These are phyloP conservation scores for Lentinus tigrinus DNA, from an alignment of 768 basidiomycete species.

Conservation along the genomic window DNA sequence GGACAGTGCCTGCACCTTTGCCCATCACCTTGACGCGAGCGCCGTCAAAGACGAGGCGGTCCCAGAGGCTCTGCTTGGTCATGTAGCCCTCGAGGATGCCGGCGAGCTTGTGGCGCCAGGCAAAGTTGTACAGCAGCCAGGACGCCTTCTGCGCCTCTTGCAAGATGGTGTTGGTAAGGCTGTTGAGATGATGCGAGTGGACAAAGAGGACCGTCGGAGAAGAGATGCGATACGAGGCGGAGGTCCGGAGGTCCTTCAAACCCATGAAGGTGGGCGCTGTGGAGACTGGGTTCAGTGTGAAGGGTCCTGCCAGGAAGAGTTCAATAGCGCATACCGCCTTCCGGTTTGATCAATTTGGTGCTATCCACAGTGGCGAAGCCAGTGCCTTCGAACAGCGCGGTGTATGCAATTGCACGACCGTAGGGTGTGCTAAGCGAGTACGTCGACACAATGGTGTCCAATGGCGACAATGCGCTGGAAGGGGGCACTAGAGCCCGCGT, in stretches of 20 bases:
- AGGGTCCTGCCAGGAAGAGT: background rate
- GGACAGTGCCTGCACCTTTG: slow-evolving; percentile 56
- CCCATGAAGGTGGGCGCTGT: slow-evolving; percentile 24
- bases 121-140: slow-evolving; percentile 55
- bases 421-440: slow-evolving; percentile 73
- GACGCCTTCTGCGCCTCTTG: slow-evolving; percentile 47
- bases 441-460: slow-evolving; percentile 78
- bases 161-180: slow-evolving; percentile 52
- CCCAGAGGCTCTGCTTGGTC: slow-evolving; percentile 81
- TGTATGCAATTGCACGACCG: slow-evolving; percentile 78
- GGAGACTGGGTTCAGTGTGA: background rate
- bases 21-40: slow-evolving; percentile 63
- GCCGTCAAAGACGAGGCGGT: slow-evolving; percentile 69
- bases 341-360: slow-evolving; percentile 47
- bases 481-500: slow-evolving; percentile 73
- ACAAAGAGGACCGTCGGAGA: slow-evolving; percentile 81
- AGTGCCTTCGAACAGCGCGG: slow-evolving; percentile 71
- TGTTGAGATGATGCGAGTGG: slow-evolving; percentile 59
- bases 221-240: slow-evolving; percentile 54
- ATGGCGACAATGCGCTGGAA: slow-evolving; percentile 59
- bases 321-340: slow-evolving; percentile 38
- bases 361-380: slow-evolving; percentile 68
- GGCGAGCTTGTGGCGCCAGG: slow-evolving; percentile 76
- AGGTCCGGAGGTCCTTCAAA: slow-evolving; percentile 48
- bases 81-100: slow-evolving; percentile 71